These are phyloP conservation scores for Aurifilum marmelostoma DNA, from an alignment of 2,329 filamentous ascomycete genomes.

Conservation along the genomic window DNA sequence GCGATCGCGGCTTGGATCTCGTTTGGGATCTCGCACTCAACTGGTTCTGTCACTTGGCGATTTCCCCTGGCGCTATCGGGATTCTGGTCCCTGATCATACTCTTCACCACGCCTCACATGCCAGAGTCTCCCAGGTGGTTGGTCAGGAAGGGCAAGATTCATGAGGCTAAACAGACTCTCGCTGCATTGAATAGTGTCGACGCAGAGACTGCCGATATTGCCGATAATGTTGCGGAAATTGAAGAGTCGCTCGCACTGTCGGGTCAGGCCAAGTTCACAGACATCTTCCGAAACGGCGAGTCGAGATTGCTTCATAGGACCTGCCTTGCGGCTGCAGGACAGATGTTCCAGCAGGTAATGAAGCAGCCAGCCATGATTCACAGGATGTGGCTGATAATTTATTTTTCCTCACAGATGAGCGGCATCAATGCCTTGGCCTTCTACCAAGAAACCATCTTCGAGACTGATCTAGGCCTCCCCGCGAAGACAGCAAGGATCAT, in stretches of 20 bases:
- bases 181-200: conserved; percentile 38
- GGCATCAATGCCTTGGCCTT: conserved; percentile 23
- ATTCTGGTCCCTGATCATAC: conserved; percentile 61
- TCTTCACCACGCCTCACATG: conserved; percentile 49
- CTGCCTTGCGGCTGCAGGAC: conserved; percentile 30
- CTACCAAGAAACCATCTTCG: conserved; percentile 25
- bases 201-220: neutral
- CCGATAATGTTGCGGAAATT: conserved; percentile 11
- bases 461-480: conserved; percentile 22
- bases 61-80: conserved; percentile 65
- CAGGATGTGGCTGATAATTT: neutral
- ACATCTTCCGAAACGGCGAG: conserved; percentile 31
- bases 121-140: conserved; percentile 57
- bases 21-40: conserved; percentile 58
- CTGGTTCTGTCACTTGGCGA: conserved; percentile 56
- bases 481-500: conserved; percentile 22
- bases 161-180: conserved; percentile 49
- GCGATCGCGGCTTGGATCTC: conserved; percentile 65
- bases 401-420: conserved; percentile 15
- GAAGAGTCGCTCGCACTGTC: conserved; percentile 10
- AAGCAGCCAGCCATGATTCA: conserved; percentile 3
- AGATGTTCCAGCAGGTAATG: conserved; percentile 31
- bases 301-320: conserved; percentile 33
- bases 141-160: conserved; percentile 46
- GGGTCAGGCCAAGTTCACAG: conserved; percentile 23